Conservation (phyloP, 805 yeast species). For the Candida vaughaniae region DNA sequence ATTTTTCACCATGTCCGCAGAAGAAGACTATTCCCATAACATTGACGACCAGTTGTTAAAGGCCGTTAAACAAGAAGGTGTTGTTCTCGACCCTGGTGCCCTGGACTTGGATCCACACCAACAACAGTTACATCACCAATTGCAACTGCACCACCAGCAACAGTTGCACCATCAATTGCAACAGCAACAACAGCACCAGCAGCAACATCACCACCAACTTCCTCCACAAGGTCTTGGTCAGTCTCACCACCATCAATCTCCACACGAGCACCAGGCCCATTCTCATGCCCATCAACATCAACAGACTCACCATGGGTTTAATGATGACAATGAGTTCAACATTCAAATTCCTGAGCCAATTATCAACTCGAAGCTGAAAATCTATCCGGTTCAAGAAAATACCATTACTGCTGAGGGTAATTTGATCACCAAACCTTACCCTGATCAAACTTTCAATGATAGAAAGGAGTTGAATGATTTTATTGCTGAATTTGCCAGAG, state of each 20-base stretch:
- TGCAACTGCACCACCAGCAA: slow-evolving; percentile 12
- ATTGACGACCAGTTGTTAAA: slow-evolving; percentile 44
- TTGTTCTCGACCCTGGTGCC: slow-evolving; percentile 13
- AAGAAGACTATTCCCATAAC: slow-evolving; percentile 28
- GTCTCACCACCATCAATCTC: slow-evolving; percentile 1
- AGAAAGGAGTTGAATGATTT: slow-evolving; percentile 53
- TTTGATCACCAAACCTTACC: slow-evolving; percentile 53
- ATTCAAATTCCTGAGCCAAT: slow-evolving; percentile 49
- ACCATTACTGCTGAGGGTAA: slow-evolving; percentile 50
- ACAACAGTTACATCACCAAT: slow-evolving; percentile 12
- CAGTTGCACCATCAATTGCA: slow-evolving; percentile 7
- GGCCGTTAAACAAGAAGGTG: slow-evolving; percentile 36
- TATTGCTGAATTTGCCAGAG: slow-evolving; percentile 55
- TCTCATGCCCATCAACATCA: slow-evolving; percentile 9
- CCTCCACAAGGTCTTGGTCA: slow-evolving; percentile 6
- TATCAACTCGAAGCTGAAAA: slow-evolving; percentile 40
- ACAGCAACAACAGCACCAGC: slow-evolving; percentile 7
- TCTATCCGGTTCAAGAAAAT: slow-evolving; percentile 43
- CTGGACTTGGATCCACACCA: slow-evolving; percentile 2
- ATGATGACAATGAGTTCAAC: slow-evolving; percentile 39
- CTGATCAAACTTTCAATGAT: slow-evolving; percentile 50
- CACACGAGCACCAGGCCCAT: slow-evolving; percentile 7
- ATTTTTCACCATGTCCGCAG: too few species aligned
- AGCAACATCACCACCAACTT: slow-evolving; percentile 5
- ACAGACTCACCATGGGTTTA: slow-evolving; percentile 8